Evolutionary conservation across 345 rosid species (phyloP).

Genomic region (Salix purpurea): DNA sequence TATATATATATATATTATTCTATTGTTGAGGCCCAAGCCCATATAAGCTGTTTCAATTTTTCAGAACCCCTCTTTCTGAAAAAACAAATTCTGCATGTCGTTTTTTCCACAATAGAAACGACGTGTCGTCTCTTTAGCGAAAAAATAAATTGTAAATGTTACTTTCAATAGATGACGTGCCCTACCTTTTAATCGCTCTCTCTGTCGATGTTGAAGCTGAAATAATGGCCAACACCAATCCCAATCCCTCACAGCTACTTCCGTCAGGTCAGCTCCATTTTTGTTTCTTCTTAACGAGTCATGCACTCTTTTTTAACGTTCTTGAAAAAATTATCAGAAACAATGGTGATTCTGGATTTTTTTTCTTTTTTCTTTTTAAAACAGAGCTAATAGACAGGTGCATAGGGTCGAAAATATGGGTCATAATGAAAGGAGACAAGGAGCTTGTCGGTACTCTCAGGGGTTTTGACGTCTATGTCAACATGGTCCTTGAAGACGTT

Average conservation of each 20-base stretch:
- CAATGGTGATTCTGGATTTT: not conserved
- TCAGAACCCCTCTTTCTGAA: too few relatives aligned
- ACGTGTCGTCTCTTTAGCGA: not conserved
- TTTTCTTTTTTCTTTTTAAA: not conserved
- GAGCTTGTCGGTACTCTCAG: conserved; percentile 76
- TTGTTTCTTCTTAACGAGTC: not conserved
- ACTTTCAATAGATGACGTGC: not conserved
- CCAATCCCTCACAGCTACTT: conserved; percentile 72
- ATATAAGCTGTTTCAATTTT: too few relatives aligned
- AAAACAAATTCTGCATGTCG: too few relatives aligned
- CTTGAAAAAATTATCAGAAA: not conserved
- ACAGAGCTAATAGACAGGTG: conserved; percentile 83
- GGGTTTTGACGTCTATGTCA: conserved; percentile 82
- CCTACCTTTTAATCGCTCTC: not conserved
- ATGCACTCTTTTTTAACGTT: not conserved
- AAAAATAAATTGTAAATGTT: not conserved
- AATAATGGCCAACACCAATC: conserved; percentile 61
- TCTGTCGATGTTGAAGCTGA: not conserved
- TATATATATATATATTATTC: too few relatives aligned
- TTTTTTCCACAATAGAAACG: not conserved
- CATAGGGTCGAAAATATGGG: conserved; percentile 85
- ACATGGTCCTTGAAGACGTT: conserved; percentile 75
- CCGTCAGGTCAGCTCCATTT: conserved; percentile 44
- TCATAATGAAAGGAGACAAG: conserved; percentile 89
- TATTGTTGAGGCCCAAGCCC: too few relatives aligned